phyloP scores from a whole-genome alignment of 1,139 yeast genomes.

The Torulaspora pretoriensis region DNA sequence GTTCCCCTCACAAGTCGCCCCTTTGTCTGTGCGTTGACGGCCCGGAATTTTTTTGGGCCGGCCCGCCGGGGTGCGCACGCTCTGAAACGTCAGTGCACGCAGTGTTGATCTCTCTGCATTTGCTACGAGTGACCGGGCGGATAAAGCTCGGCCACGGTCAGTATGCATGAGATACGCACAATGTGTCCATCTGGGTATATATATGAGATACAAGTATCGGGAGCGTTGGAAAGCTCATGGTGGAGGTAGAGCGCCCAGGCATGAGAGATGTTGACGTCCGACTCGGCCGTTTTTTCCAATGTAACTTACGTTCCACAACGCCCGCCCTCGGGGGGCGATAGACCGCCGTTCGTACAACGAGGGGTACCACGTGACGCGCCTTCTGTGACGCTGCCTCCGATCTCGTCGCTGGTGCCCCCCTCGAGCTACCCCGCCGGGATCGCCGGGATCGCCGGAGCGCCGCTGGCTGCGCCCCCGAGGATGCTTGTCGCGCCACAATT shows the following conservation, averaged over 20 bases:
- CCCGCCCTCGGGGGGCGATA: background rate
- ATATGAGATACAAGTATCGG: background rate
- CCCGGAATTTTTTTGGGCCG: background rate
- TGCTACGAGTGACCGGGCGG: background rate
- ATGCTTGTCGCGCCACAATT: conserved; percentile 1
- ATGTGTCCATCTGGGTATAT: background rate
- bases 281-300: conserved; percentile 3
- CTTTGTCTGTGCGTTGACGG: background rate
- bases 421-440: conserved; percentile 3
- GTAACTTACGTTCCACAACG: conserved; percentile 1
- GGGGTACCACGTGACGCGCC: background rate
- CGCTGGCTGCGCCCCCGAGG: conserved; percentile 2
- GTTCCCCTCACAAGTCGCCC: background rate
- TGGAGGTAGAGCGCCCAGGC: background rate
- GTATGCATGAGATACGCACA: background rate
- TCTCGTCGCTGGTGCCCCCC: conserved; percentile 6
- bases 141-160: background rate
- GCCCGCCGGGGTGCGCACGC: conserved; percentile 4
- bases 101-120: conserved; percentile 2
- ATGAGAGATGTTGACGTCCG: conserved; percentile 1
- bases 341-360: background rate
- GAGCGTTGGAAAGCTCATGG: too few relatives aligned
- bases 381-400: conserved; percentile 4
- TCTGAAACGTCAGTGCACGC: conserved; percentile 7
- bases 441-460: conserved; percentile 1